Percentiles rank a stretch among this genome's conserved stretches.
These are phyloP conservation scores for Cercophora scortea DNA, from an alignment of 495 filamentous ascomycete genomes.

Conservation along the genomic window DNA sequence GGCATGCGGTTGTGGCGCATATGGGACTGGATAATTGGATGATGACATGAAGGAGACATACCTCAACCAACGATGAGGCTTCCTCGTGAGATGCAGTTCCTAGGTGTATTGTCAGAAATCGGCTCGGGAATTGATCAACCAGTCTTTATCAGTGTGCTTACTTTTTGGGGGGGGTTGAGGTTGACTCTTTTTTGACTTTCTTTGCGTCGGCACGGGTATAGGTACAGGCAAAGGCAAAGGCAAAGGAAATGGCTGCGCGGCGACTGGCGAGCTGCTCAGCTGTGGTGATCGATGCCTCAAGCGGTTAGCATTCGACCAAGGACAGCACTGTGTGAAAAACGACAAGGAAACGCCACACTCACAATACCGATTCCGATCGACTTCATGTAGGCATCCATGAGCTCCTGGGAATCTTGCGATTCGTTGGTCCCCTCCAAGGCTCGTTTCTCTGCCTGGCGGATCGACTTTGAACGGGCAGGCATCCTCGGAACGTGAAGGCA, in stretches of 20 bases:
- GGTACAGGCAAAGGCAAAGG: no score
- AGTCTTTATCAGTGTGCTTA: no score
- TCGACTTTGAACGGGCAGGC: not conserved
- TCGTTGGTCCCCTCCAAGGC: constrained; percentile 13
- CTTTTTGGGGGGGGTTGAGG: no score
- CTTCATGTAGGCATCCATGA: constrained; percentile 16
- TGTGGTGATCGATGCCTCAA: not conserved
- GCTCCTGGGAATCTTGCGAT: constrained; percentile 19
- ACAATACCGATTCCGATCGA: constrained; percentile 16
- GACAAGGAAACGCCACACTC: constrained; percentile 2
- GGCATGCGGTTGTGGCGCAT: not conserved
- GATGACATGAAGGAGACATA: not conserved
- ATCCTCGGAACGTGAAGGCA: not conserved
- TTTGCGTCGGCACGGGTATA: no score
- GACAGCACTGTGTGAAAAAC: not conserved
- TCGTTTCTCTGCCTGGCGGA: constrained; percentile 15
- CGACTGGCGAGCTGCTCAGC: constrained; percentile 20
- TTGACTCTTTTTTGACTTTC: no score
- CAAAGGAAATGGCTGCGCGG: no score
- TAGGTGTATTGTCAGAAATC: no score
- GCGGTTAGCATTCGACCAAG: constrained; percentile 4
- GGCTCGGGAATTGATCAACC: no score
- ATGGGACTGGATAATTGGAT: not conserved
- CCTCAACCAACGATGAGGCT: no score
- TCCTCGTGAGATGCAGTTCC: no score